phyloP scores from a whole-genome alignment of 495 filamentous ascomycete species.

The Neurospora discreta region DNA sequence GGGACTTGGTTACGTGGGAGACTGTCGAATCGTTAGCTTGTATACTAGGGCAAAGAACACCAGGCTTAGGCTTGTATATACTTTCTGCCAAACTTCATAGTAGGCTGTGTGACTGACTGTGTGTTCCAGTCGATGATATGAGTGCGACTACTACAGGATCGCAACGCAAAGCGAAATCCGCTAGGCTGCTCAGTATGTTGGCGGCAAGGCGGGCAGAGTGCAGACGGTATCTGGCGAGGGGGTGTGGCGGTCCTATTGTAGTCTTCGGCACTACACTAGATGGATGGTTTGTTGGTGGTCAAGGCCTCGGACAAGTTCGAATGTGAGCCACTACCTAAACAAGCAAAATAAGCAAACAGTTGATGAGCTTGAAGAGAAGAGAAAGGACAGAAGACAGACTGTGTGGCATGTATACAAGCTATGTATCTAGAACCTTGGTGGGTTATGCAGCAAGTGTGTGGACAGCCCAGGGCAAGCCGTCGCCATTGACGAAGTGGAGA shows the following conservation, averaged over 20 bases:
- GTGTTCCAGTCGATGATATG: neutral
- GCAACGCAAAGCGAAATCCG: neutral
- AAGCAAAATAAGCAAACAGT: neutral
- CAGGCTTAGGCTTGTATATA: constrained; percentile 17
- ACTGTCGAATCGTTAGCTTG: constrained; percentile 32
- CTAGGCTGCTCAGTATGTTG: neutral
- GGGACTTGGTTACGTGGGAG: constrained; percentile 89
- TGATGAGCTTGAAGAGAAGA: neutral
- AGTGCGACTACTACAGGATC: neutral
- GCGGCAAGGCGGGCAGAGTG: neutral
- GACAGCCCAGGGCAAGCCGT: neutral
- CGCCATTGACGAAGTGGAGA: neutral
- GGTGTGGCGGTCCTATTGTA: neutral
- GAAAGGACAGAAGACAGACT: neutral
- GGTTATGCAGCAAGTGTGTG: neutral
- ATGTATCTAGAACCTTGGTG: neutral
- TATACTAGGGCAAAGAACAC: neutral
- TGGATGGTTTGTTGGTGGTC: neutral
- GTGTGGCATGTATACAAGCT: neutral
- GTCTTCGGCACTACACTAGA: neutral
- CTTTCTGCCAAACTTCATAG: constrained; percentile 78
- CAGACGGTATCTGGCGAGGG: neutral
- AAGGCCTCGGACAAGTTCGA: neutral
- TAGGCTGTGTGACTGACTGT: neutral
- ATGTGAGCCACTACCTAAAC: neutral